phyloP scores from a whole-genome alignment of 2,329 filamentous ascomycete genomes.

The Shiraia bambusicola region DNA sequence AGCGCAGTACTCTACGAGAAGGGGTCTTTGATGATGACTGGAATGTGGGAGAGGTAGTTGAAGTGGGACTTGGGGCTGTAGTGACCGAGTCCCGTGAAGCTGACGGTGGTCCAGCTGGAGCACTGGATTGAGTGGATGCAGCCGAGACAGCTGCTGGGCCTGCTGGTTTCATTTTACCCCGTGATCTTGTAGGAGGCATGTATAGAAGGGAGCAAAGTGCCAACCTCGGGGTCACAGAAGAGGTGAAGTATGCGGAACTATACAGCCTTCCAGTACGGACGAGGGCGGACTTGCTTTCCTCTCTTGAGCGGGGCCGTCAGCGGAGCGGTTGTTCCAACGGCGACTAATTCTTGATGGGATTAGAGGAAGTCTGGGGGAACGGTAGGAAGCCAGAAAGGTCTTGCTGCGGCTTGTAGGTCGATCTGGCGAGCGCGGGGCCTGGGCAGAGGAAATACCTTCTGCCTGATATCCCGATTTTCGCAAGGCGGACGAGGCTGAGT shows the following conservation, averaged over 20 bases:
- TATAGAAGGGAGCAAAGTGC: constrained; percentile 13
- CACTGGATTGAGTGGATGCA: constrained; percentile 24
- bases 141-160: constrained; percentile 23
- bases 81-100: constrained; percentile 33
- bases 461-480: constrained; percentile 41
- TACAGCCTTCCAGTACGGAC: constrained; percentile 14
- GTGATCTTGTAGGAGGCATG: constrained; percentile 40
- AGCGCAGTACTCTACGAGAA: constrained; percentile 35
- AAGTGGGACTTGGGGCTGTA: constrained; percentile 31
- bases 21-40: constrained; percentile 31
- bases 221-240: constrained; percentile 15
- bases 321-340: constrained; percentile 28
- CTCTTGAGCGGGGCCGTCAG: constrained; percentile 35
- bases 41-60: constrained; percentile 38
- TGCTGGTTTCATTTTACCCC: constrained; percentile 40
- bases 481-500: constrained; percentile 42
- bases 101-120: constrained; percentile 26
- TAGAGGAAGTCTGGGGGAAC: constrained; percentile 17
- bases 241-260: constrained; percentile 12
- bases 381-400: constrained; percentile 22
- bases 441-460: constrained; percentile 36
- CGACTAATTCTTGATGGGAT: constrained; percentile 28
- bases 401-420: constrained; percentile 26
- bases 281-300: constrained; percentile 23
- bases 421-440: constrained; percentile 33